These are phyloP conservation scores for Talaromyces sp. DNA, from an alignment of 2,329 filamentous ascomycete species.

Conservation along the genomic window DNA sequence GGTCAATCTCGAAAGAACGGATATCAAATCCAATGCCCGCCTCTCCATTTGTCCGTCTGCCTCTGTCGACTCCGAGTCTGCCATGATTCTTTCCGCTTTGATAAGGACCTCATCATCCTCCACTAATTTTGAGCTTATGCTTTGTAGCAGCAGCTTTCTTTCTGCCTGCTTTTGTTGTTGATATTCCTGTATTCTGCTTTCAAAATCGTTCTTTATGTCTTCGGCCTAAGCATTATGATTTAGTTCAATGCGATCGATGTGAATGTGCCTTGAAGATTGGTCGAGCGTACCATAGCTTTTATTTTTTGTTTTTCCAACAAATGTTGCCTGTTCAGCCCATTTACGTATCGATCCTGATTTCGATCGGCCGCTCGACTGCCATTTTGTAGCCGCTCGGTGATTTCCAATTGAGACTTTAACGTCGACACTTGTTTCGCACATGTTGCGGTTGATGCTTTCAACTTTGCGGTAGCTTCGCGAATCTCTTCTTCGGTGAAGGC, in stretches of 20 bases:
- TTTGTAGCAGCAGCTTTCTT: slow-evolving; percentile 33
- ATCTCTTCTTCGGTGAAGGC: slow-evolving; percentile 41
- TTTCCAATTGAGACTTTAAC: slow-evolving; percentile 32
- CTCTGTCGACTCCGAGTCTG: slow-evolving; percentile 27
- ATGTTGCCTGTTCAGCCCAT: slow-evolving; percentile 34
- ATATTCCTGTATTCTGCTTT: slow-evolving; percentile 28
- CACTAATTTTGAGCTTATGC: slow-evolving; percentile 32
- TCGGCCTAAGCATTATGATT: slow-evolving; percentile 29
- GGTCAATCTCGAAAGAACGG: slow-evolving; percentile 30
- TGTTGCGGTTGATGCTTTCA: slow-evolving; percentile 36
- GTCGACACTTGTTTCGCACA: slow-evolving; percentile 34
- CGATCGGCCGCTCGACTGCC: slow-evolving; percentile 24
- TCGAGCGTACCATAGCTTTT: slow-evolving; percentile 29
- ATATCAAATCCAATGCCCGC: slow-evolving; percentile 28
- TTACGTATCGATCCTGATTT: slow-evolving; percentile 27
- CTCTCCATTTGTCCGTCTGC: slow-evolving; percentile 30
- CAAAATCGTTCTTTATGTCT: slow-evolving; percentile 34
- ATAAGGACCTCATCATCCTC: slow-evolving; percentile 35
- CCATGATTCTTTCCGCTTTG: slow-evolving; percentile 29
- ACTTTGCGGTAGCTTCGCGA: slow-evolving; percentile 31
- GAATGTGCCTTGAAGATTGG: background rate
- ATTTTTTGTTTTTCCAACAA: slow-evolving; percentile 34
- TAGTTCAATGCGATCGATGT: background rate
- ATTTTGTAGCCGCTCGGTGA: slow-evolving; percentile 26
- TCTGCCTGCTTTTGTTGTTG: slow-evolving; percentile 31